phyloP scores from a whole-genome alignment of 495 filamentous ascomycete species.

The Penicillium arizonense region DNA sequence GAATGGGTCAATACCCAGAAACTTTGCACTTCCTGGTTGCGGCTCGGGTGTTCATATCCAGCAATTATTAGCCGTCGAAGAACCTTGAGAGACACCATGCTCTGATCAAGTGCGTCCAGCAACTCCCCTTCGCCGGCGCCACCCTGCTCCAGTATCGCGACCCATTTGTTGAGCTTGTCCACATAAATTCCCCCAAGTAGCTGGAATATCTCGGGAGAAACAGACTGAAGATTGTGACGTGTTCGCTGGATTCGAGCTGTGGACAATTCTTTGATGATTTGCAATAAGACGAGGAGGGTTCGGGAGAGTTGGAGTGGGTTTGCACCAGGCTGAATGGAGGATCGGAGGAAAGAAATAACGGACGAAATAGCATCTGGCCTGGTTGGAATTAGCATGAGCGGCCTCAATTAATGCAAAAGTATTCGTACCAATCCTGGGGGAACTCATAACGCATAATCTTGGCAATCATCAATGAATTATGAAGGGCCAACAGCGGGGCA shows the following conservation, averaged over 20 bases:
- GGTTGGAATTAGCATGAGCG: constrained; percentile 7
- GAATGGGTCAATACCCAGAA: constrained; percentile 72
- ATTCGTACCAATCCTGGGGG: constrained; percentile 70
- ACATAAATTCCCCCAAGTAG: constrained; percentile 75
- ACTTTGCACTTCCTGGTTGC: constrained; percentile 66
- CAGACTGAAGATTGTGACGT: constrained; percentile 67
- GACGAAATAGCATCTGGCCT: constrained; percentile 52
- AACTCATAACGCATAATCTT: constrained; percentile 90
- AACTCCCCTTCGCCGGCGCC: constrained; percentile 56
- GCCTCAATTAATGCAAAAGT: background rate
- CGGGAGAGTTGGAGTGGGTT: constrained; percentile 62
- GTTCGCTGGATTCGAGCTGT: constrained; percentile 71
- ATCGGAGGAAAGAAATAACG: constrained; percentile 61
- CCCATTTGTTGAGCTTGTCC: constrained; percentile 70
- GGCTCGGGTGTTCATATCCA: constrained; percentile 81
- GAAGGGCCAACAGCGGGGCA: constrained; percentile 68
- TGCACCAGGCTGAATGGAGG: constrained; percentile 39
- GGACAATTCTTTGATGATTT: constrained; percentile 85
- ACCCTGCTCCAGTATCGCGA: constrained; percentile 53
- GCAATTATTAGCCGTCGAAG: constrained; percentile 74
- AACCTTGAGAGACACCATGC: constrained; percentile 73
- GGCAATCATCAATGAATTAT: constrained; percentile 82
- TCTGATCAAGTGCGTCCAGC: constrained; percentile 65
- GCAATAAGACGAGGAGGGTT: constrained; percentile 71
- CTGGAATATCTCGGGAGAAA: constrained; percentile 77